Percentiles rank a stretch among this genome's conserved stretches.
Evolutionary conservation across 2,329 filamentous ascomycete genomes (phyloP).

Genomic region (Fusarium guadeloupense): DNA sequence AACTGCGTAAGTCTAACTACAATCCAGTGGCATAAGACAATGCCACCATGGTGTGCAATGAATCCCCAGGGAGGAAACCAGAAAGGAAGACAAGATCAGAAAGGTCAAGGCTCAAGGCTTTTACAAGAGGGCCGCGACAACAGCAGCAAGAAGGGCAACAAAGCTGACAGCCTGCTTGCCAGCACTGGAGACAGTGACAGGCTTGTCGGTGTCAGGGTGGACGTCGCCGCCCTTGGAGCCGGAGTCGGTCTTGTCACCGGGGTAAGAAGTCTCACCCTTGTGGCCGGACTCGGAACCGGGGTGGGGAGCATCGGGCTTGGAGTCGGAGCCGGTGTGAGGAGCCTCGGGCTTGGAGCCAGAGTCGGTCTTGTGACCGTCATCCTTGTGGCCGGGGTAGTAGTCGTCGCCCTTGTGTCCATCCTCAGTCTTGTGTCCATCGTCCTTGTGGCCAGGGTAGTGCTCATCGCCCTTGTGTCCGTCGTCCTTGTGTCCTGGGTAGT

Average conservation of each 20-base stretch:
- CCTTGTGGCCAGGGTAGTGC: not conserved
- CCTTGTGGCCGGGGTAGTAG: not conserved
- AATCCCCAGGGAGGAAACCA: conserved; percentile 19
- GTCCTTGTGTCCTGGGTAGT: not conserved
- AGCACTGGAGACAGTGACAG: conserved; percentile 29
- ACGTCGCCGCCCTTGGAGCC: not conserved
- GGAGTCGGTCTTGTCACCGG: not conserved
- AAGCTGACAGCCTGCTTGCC: conserved; percentile 35
- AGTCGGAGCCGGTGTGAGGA: not conserved
- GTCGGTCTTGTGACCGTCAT: not conserved
- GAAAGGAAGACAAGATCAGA: conserved; percentile 4
- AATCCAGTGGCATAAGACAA: conserved; percentile 18
- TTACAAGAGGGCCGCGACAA: conserved; percentile 33
- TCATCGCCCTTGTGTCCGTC: not conserved
- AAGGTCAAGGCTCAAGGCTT: not conserved
- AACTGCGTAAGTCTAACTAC: conserved; percentile 25
- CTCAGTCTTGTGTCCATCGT: fast-evolving
- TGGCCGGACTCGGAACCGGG: not conserved
- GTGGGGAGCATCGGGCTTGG: not conserved
- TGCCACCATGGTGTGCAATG: conserved; percentile 4
- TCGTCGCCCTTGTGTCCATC: not conserved
- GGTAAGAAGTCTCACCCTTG: not conserved
- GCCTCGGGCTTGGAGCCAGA: not conserved
- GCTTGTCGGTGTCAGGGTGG: conserved; percentile 1
- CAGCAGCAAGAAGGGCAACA: conserved; percentile 30